Evolutionary conservation across 768 basidiomycete genomes (phyloP).

Genomic region (Russula olivacea): DNA sequence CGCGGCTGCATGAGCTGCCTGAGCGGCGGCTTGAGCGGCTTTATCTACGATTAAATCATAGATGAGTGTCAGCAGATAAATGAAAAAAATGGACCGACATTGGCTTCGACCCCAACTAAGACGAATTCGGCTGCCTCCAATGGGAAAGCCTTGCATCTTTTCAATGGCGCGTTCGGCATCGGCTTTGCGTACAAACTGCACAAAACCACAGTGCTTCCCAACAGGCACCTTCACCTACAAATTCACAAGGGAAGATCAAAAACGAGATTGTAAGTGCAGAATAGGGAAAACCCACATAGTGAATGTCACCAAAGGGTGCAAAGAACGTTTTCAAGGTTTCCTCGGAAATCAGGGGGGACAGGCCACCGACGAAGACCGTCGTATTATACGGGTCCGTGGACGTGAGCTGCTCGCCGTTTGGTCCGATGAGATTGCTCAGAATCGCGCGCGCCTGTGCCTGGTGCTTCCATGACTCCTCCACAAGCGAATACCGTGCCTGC

Average conservation of each 20-base stretch:
- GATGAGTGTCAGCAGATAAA: not conserved
- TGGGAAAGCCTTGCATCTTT: slow-evolving; percentile 95
- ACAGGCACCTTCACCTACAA: slow-evolving; percentile 89
- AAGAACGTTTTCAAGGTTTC: slow-evolving; percentile 90
- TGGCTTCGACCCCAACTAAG: slow-evolving; percentile 93
- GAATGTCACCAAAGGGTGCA: slow-evolving; percentile 87
- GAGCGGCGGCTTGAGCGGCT: slow-evolving; percentile 85
- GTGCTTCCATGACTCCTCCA: slow-evolving; percentile 80
- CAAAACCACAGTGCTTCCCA: slow-evolving; percentile 93
- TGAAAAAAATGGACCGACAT: slow-evolving; percentile 46
- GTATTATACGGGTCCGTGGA: slow-evolving; percentile 95
- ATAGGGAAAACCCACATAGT: slow-evolving; percentile 56
- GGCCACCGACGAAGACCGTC: slow-evolving; percentile 89
- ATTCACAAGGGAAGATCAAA: slow-evolving; percentile 1
- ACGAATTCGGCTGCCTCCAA: slow-evolving; percentile 86
- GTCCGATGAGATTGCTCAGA: slow-evolving; percentile 76
- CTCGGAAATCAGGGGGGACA: slow-evolving; percentile 84
- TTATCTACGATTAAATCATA: slow-evolving; percentile 50
- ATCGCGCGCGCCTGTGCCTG: slow-evolving; percentile 80
- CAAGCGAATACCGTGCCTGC: slow-evolving; percentile 46
- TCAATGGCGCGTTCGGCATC: slow-evolving; percentile 92
- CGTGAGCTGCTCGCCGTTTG: slow-evolving; percentile 80
- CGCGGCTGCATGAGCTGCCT: slow-evolving; percentile 62
- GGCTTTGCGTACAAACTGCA: slow-evolving; percentile 87
- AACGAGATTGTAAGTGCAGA: slow-evolving; percentile 15